Evolutionary conservation across 352 stramenopile species (phyloP).

Genomic region (Phytophthora capsici): DNA sequence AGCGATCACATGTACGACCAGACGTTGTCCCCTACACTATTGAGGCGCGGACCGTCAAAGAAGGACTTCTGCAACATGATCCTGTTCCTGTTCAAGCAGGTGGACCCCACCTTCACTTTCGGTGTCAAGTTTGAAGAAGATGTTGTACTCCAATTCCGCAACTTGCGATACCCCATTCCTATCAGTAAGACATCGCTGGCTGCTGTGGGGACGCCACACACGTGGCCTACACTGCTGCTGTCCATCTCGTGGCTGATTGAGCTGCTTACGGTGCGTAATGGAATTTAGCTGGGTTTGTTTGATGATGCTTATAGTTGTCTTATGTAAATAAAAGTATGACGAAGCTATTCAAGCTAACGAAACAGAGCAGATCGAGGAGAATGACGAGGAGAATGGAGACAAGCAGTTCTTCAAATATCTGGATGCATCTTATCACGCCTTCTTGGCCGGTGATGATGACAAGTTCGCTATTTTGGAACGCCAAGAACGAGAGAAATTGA

Average conservation of each 20-base stretch:
- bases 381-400: conserved; percentile 81
- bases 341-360: conserved; percentile 65
- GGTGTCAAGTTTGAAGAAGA: conserved; percentile 81
- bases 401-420: conserved; percentile 97
- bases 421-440: conserved; percentile 90
- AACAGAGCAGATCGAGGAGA: conserved; percentile 50
- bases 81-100: conserved; percentile 95
- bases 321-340: conserved; percentile 70
- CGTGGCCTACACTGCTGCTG: conserved; percentile 96
- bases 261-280: conserved; percentile 79
- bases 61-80: conserved; percentile 99
- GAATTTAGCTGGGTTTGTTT: conserved; percentile 1
- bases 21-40: conserved; percentile 89
- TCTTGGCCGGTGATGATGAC: conserved; percentile 95
- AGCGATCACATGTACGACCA: conserved; percentile 92
- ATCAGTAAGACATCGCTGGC: conserved; percentile 97
- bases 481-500: conserved; percentile 62
- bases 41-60: conserved; percentile 92
- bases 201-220: conserved; percentile 94
- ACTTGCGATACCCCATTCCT: conserved; percentile 93
- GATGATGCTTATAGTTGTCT: conserved; percentile 5
- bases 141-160: conserved; percentile 72
- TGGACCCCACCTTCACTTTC: conserved; percentile 93
- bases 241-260: conserved; percentile 98
- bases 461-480: conserved; percentile 87